Evolutionary conservation across 495 filamentous ascomycete genomes (phyloP).

Genomic region (Penicillium paradoxum): DNA sequence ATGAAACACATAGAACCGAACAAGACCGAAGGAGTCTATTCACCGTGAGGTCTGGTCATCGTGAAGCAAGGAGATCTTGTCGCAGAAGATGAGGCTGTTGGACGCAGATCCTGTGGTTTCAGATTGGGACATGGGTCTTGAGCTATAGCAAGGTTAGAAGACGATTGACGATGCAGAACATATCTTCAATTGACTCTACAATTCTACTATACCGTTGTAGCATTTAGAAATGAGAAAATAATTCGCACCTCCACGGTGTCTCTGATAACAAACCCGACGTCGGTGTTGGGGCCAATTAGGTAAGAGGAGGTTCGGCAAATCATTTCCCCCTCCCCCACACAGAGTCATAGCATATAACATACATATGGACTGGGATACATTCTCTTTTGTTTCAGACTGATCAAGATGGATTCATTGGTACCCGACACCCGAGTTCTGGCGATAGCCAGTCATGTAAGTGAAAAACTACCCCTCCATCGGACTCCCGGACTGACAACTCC

Average conservation of each 20-base stretch:
- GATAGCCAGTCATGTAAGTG: slow-evolving; percentile 92
- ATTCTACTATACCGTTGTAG: too few relatives aligned
- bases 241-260: too few relatives aligned
- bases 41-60: too few relatives aligned
- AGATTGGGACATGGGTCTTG: neutral
- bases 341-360: neutral
- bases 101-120: neutral
- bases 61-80: neutral
- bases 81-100: neutral
- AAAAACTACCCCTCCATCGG: slow-evolving; percentile 5
- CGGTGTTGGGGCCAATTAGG: slow-evolving; percentile 20
- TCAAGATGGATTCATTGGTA: slow-evolving; percentile 40
- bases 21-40: too few relatives aligned
- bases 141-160: too few relatives aligned
- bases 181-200: too few relatives aligned
- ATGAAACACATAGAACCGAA: too few relatives aligned
- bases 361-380: neutral
- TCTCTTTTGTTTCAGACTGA: neutral
- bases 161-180: too few relatives aligned
- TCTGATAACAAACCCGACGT: neutral
- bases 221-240: too few relatives aligned
- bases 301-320: slow-evolving; percentile 13
- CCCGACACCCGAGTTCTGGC: slow-evolving; percentile 87
- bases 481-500: slow-evolving; percentile 15
- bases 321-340: neutral